Conservation (phyloP, 2,329 filamentous ascomycete species). For the Exserohilum turcica region DNA sequence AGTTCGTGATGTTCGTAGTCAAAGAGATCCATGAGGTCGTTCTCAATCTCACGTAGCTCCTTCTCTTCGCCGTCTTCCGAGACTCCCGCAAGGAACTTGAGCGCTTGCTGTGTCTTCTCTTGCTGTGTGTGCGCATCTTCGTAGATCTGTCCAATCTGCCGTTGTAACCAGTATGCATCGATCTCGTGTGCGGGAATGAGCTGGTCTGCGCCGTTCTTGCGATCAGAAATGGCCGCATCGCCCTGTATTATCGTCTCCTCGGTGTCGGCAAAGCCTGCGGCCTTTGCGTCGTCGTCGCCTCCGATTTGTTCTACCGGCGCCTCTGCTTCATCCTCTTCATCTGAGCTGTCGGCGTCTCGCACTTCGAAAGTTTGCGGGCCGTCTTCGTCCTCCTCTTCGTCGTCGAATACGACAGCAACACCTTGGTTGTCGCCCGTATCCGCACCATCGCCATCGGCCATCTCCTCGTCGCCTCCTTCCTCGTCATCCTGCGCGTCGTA, state of each 20-base stretch:
- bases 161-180: constrained; percentile 95
- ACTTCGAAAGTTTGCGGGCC: constrained; percentile 81
- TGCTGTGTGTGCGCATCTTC: constrained; percentile 91
- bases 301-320: constrained; percentile 65
- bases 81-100: constrained; percentile 80
- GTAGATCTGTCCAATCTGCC: constrained; percentile 87
- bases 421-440: constrained; percentile 89
- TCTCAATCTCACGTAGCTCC: constrained; percentile 89
- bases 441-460: constrained; percentile 64
- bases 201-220: constrained; percentile 56
- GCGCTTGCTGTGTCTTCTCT: constrained; percentile 84
- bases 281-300: constrained; percentile 56
- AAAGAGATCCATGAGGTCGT: constrained; percentile 97
- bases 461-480: constrained; percentile 71
- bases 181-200: constrained; percentile 84
- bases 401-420: constrained; percentile 96
- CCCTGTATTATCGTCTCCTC: constrained; percentile 87
- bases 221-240: constrained; percentile 53
- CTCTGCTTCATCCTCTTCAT: constrained; percentile 71
- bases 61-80: constrained; percentile 80
- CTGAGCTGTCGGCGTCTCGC: constrained; percentile 80
- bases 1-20: constrained; percentile 96
- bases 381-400: constrained; percentile 79
- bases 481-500: constrained; percentile 97
- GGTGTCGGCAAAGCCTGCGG: constrained; percentile 58